phyloP scores from a whole-genome alignment of 192 early-diverging fungal genomes.

The Coemansia sp. region DNA sequence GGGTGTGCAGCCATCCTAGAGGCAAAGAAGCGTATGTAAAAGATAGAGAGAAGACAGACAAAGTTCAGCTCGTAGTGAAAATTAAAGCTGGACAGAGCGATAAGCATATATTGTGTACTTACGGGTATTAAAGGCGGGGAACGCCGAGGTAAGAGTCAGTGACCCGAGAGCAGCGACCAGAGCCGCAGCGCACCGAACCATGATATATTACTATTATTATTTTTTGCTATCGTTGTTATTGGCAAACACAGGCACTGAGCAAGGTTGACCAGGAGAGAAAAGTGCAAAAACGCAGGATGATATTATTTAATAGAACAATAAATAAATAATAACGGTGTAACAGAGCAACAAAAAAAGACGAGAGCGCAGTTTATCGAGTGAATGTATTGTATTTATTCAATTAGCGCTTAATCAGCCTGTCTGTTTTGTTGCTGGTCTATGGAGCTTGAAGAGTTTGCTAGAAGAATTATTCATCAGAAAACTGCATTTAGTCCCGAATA shows the following conservation, averaged over 20 bases:
- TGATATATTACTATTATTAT: not conserved
- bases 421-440: not conserved
- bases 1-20: too few species aligned
- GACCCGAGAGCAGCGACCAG: slow-evolving; percentile 5
- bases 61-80: not conserved
- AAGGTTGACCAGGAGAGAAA: too few species aligned
- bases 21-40: too few species aligned
- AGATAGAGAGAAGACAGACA: too few species aligned
- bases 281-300: too few species aligned
- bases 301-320: too few species aligned
- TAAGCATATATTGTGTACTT: not conserved
- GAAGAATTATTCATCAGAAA: too few species aligned
- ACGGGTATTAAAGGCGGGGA: slow-evolving; percentile 8
- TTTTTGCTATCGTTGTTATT: not conserved
- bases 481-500: too few species aligned
- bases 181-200: not conserved
- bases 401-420: not conserved
- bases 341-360: not conserved
- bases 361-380: not conserved
- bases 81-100: not conserved
- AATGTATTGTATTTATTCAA: not conserved
- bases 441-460: not conserved
- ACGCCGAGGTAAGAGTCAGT: not conserved
- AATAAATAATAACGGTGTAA: too few species aligned
- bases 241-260: not conserved